phyloP scores from a whole-genome alignment of 2,329 filamentous ascomycete species.

The Stachybotrys chlorohalonatus region DNA sequence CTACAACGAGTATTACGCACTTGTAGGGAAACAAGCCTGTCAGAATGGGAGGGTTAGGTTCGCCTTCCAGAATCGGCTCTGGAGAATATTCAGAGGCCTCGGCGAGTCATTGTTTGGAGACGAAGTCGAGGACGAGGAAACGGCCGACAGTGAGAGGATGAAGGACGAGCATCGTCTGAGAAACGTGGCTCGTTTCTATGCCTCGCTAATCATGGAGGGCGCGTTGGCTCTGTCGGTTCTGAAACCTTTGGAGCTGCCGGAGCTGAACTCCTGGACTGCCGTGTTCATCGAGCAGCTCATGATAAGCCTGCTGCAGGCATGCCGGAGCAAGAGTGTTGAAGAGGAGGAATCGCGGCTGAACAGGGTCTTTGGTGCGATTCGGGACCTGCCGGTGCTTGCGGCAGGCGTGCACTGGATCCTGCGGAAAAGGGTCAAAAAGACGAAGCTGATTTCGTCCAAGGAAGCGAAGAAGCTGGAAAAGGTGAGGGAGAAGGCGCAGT shows the following conservation, averaged over 20 bases:
- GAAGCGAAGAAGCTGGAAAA: slow-evolving; percentile 34
- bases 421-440: slow-evolving; percentile 62
- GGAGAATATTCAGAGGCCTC: slow-evolving; percentile 75
- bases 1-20: slow-evolving; percentile 90
- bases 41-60: slow-evolving; percentile 66
- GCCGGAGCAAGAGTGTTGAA: slow-evolving; percentile 30
- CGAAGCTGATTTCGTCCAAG: slow-evolving; percentile 41
- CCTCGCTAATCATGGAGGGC: slow-evolving; percentile 37
- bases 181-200: slow-evolving; percentile 47
- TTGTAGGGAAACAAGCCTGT: slow-evolving; percentile 74
- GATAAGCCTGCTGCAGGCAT: slow-evolving; percentile 63
- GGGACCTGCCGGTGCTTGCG: slow-evolving; percentile 57
- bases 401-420: slow-evolving; percentile 74
- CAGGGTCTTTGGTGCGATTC: slow-evolving; percentile 57
- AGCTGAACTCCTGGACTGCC: slow-evolving; percentile 65
- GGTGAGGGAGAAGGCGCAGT: slow-evolving; percentile 23
- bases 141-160: slow-evolving; percentile 35
- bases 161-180: slow-evolving; percentile 40
- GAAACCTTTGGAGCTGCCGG: slow-evolving; percentile 69
- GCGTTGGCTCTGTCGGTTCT: slow-evolving; percentile 39
- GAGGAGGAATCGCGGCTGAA: slow-evolving; percentile 50
- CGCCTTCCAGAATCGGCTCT: slow-evolving; percentile 79
- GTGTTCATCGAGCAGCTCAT: slow-evolving; percentile 76
- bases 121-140: slow-evolving; percentile 47
- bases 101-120: slow-evolving; percentile 71